phyloP scores from a whole-genome alignment of 257 asterid genomes.

The Solanum infundibuliforme region DNA sequence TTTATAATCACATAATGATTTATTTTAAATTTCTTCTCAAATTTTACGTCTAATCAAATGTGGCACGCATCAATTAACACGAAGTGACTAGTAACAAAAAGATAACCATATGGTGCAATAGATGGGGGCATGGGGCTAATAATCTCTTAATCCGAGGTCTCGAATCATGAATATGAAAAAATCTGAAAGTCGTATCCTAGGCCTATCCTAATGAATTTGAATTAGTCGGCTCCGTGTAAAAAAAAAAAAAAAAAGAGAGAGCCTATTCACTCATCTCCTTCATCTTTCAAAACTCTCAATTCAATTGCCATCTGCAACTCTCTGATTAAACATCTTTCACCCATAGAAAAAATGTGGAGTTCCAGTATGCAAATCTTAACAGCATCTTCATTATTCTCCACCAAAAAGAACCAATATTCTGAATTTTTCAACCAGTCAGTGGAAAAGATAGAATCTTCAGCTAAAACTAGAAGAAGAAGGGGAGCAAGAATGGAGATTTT shows the following conservation, averaged over 20 bases:
- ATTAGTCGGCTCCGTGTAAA: too few species aligned
- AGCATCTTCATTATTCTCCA: conserved; percentile 5
- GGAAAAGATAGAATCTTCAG: background rate
- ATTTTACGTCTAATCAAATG: too few species aligned
- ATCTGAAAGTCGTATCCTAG: rapidly evolving
- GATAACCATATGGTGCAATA: too few species aligned
- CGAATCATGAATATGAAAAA: background rate
- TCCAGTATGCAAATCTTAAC: background rate
- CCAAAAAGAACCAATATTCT: background rate
- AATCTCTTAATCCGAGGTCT: rapidly evolving
- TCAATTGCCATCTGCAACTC: background rate
- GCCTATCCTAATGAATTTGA: rapidly evolving
- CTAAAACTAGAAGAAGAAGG: conserved; percentile 11
- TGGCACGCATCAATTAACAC: too few species aligned
- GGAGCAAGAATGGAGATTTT: conserved; percentile 17
- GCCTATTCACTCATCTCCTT: background rate
- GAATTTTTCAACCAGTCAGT: conserved; percentile 8
- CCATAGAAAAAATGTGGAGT: background rate
- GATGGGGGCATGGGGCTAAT: too few species aligned
- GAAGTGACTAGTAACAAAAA: background rate
- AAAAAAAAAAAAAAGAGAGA: background rate
- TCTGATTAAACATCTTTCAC: background rate
- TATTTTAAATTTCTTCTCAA: too few species aligned
- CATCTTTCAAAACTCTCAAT: background rate
- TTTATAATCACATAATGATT: too few species aligned